Percentiles rank a stretch among this genome's conserved stretches.
phyloP scores from a whole-genome alignment of 345 rosid species.

The Populus euphratica region DNA sequence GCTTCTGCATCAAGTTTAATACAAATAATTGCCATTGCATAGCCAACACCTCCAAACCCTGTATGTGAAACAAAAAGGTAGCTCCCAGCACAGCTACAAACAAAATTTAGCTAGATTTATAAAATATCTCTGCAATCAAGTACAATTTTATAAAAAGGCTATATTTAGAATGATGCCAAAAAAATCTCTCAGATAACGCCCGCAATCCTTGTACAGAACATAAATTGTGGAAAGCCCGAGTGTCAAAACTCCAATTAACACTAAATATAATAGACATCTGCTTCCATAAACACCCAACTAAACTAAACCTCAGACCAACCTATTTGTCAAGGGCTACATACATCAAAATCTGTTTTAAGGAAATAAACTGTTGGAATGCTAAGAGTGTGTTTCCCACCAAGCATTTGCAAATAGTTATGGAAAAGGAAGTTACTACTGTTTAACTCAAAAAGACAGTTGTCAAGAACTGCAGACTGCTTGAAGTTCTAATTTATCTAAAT shows the following conservation, averaged over 20 bases:
- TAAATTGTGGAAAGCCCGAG: background rate
- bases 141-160: background rate
- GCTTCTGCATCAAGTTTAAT: constrained; percentile 60
- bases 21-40: constrained; percentile 87
- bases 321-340: background rate
- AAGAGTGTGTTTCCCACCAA: background rate
- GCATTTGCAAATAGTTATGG: constrained; percentile 1
- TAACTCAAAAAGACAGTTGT: background rate
- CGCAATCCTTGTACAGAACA: background rate
- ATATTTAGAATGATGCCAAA: background rate
- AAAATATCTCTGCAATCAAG: constrained; percentile 3
- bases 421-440: background rate
- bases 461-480: background rate
- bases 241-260: background rate
- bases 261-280: background rate
- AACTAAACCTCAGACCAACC: background rate
- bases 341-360: background rate
- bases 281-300: background rate
- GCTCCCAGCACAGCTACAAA: constrained; percentile 57
- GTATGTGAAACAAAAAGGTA: constrained; percentile 92
- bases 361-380: background rate
- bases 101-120: constrained; percentile 4
- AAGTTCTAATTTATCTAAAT: background rate
- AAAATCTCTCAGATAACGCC: too few relatives aligned
- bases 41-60: constrained; percentile 86